These are phyloP conservation scores for Fremontodendron californicum DNA, from an alignment of 345 rosid genomes.

Conservation along the genomic window DNA sequence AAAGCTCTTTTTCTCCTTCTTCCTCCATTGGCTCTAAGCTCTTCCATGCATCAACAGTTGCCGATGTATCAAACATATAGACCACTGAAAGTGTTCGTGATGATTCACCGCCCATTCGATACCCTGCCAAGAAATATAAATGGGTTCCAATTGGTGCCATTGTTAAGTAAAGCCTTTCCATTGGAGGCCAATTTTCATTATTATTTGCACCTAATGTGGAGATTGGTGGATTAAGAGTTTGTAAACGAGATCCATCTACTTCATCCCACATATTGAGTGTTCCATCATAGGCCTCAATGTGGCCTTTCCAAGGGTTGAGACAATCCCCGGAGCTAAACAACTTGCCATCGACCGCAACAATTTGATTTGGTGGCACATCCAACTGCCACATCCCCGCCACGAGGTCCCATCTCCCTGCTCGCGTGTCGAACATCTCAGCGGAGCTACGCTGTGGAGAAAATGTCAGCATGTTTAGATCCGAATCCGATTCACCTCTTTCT, in stretches of 20 bases:
- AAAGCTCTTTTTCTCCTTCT: not conserved
- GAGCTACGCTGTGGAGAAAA: constrained; percentile 48
- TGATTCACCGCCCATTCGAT: constrained; percentile 27
- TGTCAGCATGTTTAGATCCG: constrained; percentile 21
- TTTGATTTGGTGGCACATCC: constrained; percentile 58
- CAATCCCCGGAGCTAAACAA: constrained; percentile 62
- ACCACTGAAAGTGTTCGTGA: constrained; percentile 30
- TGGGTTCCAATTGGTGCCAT: constrained; percentile 47
- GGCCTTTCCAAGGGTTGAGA: constrained; percentile 57
- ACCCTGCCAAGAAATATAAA: constrained; percentile 43
- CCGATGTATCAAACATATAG: constrained; percentile 37
- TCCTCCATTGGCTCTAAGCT: constrained; percentile 23
- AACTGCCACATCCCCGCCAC: constrained; percentile 57
- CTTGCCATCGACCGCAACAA: constrained; percentile 31
- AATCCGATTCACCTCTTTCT: constrained; percentile 26
- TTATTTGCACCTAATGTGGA: not conserved
- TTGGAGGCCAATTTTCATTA: constrained; percentile 18
- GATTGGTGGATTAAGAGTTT: not conserved
- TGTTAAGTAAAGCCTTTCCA: constrained; percentile 34
- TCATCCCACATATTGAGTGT: constrained; percentile 44
- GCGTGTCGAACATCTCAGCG: constrained; percentile 41
- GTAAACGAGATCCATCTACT: constrained; percentile 40
- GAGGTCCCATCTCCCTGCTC: constrained; percentile 34
- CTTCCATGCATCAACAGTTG: constrained; percentile 34
- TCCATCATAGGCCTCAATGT: constrained; percentile 43